Percentiles rank a stretch among this genome's conserved stretches.
Conservation (phyloP, 768 basidiomycete species). For the Boletellus ananiceps region DNA sequence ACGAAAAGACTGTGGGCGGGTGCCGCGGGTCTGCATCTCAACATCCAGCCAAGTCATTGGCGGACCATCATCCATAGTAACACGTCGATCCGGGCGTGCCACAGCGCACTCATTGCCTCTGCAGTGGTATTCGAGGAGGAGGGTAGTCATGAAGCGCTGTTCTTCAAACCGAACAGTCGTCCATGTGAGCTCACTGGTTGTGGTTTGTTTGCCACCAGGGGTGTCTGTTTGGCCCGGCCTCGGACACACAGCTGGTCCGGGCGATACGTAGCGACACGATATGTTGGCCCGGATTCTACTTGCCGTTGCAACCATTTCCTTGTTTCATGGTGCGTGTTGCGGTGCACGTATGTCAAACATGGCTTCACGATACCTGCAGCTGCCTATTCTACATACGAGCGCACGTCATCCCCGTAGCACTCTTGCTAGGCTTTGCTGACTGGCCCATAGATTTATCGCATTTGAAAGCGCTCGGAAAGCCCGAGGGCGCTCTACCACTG, state of each 20-base stretch:
- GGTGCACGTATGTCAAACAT: not conserved
- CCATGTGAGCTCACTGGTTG: too few relatives aligned
- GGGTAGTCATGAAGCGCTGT: too few relatives aligned
- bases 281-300: slow-evolving; percentile 51
- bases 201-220: too few relatives aligned
- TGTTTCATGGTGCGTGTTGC: slow-evolving; percentile 49
- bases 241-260: too few relatives aligned
- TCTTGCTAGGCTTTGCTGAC: not conserved
- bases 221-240: slow-evolving; percentile 11
- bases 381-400: slow-evolving; percentile 78
- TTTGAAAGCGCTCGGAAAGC: slow-evolving; percentile 69
- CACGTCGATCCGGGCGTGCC: too few relatives aligned
- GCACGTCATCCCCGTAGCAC: slow-evolving; percentile 40
- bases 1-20: too few relatives aligned
- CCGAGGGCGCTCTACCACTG: slow-evolving; percentile 59
- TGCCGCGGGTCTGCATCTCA: too few relatives aligned
- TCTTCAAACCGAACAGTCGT: too few relatives aligned
- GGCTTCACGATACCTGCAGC: slow-evolving; percentile 38
- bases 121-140: too few relatives aligned
- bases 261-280: not conserved
- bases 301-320: slow-evolving; percentile 39
- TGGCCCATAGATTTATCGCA: slow-evolving; percentile 59
- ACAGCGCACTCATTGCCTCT: too few relatives aligned
- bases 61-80: too few relatives aligned
- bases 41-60: too few relatives aligned